Conservation (phyloP, 352 stramenopile species). For the Globisporangium recalcitrans region DNA sequence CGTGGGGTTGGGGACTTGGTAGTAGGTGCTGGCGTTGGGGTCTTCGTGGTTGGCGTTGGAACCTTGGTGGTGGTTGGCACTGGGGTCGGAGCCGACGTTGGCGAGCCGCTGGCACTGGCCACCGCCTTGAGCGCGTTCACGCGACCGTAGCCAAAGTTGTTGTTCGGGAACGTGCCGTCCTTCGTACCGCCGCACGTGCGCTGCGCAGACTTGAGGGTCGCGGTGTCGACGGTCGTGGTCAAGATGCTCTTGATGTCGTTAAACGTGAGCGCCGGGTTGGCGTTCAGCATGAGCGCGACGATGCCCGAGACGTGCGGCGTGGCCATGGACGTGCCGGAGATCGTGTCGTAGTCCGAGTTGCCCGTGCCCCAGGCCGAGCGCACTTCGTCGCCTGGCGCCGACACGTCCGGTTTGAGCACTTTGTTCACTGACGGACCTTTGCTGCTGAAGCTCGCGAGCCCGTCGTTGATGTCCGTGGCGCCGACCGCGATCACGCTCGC, state of each 20-base stretch:
- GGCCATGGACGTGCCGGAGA: constrained; percentile 34
- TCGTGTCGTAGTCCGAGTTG: constrained; percentile 21
- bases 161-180: constrained; percentile 25
- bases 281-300: constrained; percentile 28
- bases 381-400: constrained; percentile 22
- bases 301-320: constrained; percentile 30
- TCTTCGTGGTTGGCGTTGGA: background rate
- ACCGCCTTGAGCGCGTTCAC: constrained; percentile 22
- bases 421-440: constrained; percentile 19
- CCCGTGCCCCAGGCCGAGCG: constrained; percentile 18
- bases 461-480: constrained; percentile 19
- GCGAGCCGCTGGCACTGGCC: background rate
- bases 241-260: constrained; percentile 13
- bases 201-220: constrained; percentile 8
- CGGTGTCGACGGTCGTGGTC: constrained; percentile 17
- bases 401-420: constrained; percentile 28
- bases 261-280: constrained; percentile 19
- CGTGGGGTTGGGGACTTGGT: background rate
- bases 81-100: background rate
- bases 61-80: background rate
- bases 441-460: constrained; percentile 24
- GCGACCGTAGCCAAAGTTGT: constrained; percentile 29
- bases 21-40: background rate
- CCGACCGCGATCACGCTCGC: constrained; percentile 25
- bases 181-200: constrained; percentile 11